Conservation (phyloP, 441 rosid species). For the Eutrema salsugineum region DNA sequence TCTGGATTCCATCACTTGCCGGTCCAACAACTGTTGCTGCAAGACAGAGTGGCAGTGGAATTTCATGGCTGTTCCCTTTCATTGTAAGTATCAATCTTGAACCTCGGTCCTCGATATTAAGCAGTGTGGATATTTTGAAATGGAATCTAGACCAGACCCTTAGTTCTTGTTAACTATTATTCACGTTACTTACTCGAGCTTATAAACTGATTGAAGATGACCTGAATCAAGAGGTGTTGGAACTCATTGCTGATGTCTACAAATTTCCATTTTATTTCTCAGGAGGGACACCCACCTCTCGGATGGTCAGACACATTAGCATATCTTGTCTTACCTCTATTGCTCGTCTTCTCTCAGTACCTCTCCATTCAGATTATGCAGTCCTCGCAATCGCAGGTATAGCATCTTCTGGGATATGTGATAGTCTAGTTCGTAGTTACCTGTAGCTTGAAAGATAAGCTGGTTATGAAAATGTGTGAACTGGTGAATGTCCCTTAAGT, state of each 20-base stretch:
- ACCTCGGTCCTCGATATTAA: background rate
- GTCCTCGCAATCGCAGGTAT: slow-evolving; percentile 88
- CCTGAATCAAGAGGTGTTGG: background rate
- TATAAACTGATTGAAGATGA: background rate
- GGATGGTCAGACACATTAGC: slow-evolving; percentile 93
- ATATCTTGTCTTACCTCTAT: slow-evolving; percentile 81
- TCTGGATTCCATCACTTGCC: slow-evolving; percentile 96
- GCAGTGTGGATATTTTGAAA: background rate
- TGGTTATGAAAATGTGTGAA: background rate
- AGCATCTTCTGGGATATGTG: background rate
- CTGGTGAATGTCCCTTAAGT: background rate
- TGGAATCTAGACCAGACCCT: background rate
- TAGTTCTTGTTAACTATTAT: background rate
- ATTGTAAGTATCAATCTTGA: slow-evolving; percentile 44
- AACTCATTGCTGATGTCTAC: slow-evolving; percentile 1
- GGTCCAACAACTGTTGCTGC: slow-evolving; percentile 93
- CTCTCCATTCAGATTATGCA: slow-evolving; percentile 90
- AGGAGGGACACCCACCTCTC: slow-evolving; percentile 98
- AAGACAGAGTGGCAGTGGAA: slow-evolving; percentile 79
- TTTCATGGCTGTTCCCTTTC: slow-evolving; percentile 94
- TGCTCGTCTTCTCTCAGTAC: slow-evolving; percentile 70
- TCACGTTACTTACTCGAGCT: background rate
- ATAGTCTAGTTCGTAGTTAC: background rate
- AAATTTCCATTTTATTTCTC: slow-evolving; percentile 16
- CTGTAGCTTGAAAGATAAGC: background rate